A percentile compares a stretch with the other conserved stretches of the same genome.
Evolutionary conservation across 148 eudicot genomes (phyloP).

Genomic region (Rhododendron vialii): DNA sequence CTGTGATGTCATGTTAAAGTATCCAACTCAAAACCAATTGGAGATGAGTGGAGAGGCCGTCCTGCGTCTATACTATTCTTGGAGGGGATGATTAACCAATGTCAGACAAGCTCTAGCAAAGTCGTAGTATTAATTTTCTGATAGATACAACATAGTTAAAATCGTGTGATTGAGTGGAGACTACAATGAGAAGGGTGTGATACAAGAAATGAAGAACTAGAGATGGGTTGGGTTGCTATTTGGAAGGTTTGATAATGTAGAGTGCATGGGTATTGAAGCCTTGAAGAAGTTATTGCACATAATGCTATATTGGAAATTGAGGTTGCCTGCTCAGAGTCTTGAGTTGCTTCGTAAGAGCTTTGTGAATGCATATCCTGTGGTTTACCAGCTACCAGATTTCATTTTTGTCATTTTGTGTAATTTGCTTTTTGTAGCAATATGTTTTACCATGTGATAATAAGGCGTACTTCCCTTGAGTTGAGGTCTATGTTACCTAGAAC

Average conservation of each 20-base stretch:
- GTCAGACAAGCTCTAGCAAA: too few relatives aligned
- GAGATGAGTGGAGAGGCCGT: too few relatives aligned
- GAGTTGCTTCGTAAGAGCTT: not conserved
- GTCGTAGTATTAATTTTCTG: too few relatives aligned
- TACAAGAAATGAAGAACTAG: not conserved
- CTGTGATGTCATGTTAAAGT: too few relatives aligned
- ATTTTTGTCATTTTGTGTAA: not conserved
- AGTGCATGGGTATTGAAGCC: not conserved
- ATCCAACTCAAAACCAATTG: too few relatives aligned
- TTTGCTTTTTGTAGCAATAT: not conserved
- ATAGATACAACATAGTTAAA: too few relatives aligned
- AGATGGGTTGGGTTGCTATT: not conserved
- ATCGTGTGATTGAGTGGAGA: not conserved
- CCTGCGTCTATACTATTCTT: too few relatives aligned
- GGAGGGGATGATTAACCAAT: too few relatives aligned
- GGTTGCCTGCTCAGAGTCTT: not conserved
- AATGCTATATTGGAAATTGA: not conserved
- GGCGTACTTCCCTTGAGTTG: not conserved
- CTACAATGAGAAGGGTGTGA: not conserved
- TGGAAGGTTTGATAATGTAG: not conserved
- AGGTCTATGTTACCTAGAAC: not conserved
- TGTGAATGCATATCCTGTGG: not conserved
- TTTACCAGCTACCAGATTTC: too few relatives aligned
- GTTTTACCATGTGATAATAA: not conserved
- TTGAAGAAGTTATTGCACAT: not conserved